phyloP scores from a whole-genome alignment of 2,329 filamentous ascomycete species.

The Penicillium aurantiogriseum region DNA sequence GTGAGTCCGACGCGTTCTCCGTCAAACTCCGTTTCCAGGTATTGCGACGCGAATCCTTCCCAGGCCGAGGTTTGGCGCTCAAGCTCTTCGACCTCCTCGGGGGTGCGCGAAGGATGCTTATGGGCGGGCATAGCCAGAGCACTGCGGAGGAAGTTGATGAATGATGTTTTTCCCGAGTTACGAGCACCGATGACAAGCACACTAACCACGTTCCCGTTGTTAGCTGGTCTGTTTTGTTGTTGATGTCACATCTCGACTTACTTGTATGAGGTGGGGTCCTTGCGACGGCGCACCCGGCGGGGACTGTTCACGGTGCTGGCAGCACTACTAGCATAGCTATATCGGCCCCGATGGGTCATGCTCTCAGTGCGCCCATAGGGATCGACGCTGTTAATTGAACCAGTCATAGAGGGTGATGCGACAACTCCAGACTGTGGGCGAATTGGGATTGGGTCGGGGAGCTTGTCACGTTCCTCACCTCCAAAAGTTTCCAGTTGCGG shows the following conservation, averaged over 20 bases:
- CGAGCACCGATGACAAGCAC: constrained; percentile 86
- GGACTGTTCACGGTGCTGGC: constrained; percentile 92
- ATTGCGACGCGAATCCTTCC: constrained; percentile 78
- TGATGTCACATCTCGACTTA: constrained; percentile 52
- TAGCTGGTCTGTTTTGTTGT: background rate
- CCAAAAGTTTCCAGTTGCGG: constrained; percentile 58
- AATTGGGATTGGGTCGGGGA: constrained; percentile 51
- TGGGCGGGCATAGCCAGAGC: constrained; percentile 78
- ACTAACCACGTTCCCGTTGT: constrained; percentile 49
- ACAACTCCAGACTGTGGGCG: constrained; percentile 26
- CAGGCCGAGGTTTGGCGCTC: constrained; percentile 55
- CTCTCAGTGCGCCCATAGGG: constrained; percentile 83
- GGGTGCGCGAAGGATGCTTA: constrained; percentile 61
- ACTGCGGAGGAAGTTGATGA: constrained; percentile 90
- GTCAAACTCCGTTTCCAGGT: constrained; percentile 92
- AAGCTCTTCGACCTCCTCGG: constrained; percentile 58
- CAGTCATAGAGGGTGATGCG: constrained; percentile 26
- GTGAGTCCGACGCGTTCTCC: constrained; percentile 88
- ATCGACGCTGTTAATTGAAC: constrained; percentile 51
- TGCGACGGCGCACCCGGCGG: constrained; percentile 84
- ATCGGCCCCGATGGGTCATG: constrained; percentile 94
- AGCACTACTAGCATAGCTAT: constrained; percentile 92
- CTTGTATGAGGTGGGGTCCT: constrained; percentile 98
- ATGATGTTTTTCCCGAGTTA: constrained; percentile 90
- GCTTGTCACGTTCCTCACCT: constrained; percentile 63